Base-by-base conservation (phyloP, 176 grass and related monocot genomes). In the Triticum monococcum region DNA sequence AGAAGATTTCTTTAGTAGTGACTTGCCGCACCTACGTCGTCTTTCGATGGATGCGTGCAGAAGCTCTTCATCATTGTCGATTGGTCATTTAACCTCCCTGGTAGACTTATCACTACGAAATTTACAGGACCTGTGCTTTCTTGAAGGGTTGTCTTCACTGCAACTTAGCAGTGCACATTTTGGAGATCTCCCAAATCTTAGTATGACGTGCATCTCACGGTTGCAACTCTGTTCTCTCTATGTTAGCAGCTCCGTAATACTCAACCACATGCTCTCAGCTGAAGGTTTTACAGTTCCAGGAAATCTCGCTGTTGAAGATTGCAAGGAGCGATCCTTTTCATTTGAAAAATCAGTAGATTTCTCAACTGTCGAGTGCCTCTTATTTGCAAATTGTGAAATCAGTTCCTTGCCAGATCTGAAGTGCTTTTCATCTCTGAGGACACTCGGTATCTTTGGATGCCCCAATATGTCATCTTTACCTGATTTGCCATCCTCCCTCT, bases 381-480 rank as follows among this genome's bases (percentile, higher is more conserved):
- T 0, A 14, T 20, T 54, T 20, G 2, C 0, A 0, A 0, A 0
- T 0, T 86, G 28, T 3, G 1, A 12, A 18, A 81, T 64, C 7
- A 35, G 62, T 6, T 80, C 28, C 5, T 38, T 74, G 0, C 66
- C 84, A 43, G 3, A 71, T 61, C 1, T 79, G 0, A 79, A 71
- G 36, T 2, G 10, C 25, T 12, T 86, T 7, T 63, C 85, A 0
- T 7, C 12, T 33, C 25, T 72, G 5, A 1, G 1, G 33, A 5
- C 0, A 0, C 75, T 62, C 4, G 0, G 0, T 0, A 45, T 86
- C 11, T 0, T 0, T 0, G 0, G 0, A 1, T 86, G 76, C 35
- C 24, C 35, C 18, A 86, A 86, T 11, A 62, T 86, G 24, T 18
- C 36, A 62, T 33, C 16, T 25, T 20, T 87, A 26, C 56, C 67